Evolutionary conservation across 2,329 filamentous ascomycete genomes (phyloP).

Genomic region (Cladosporium sp.): DNA sequence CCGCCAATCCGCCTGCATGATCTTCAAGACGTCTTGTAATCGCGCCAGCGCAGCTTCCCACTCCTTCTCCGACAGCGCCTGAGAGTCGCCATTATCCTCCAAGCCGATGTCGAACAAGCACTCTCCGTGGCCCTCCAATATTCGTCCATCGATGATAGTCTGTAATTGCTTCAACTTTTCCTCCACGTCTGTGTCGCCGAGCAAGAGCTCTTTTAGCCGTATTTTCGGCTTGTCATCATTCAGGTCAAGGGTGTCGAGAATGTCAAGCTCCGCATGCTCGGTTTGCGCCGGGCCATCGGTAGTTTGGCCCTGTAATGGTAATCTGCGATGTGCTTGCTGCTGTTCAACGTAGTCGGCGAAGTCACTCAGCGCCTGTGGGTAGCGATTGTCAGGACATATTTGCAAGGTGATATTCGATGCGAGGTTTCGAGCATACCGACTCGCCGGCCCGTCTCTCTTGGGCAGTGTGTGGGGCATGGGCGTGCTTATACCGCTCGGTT

Average conservation of each 20-base stretch:
- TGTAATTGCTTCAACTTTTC: constrained; percentile 61
- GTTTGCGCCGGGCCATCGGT: constrained; percentile 50
- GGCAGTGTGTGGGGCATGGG: constrained; percentile 52
- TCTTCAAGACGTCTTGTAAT: constrained; percentile 64
- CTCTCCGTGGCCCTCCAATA: constrained; percentile 85
- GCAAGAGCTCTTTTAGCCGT: constrained; percentile 73
- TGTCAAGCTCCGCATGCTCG: constrained; percentile 86
- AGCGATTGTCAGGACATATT: not conserved
- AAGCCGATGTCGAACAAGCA: constrained; percentile 88
- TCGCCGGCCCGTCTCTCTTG: constrained; percentile 86
- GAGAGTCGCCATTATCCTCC: constrained; percentile 84
- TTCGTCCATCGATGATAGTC: constrained; percentile 64
- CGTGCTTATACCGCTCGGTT: constrained; percentile 38
- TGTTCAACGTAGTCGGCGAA: constrained; percentile 98
- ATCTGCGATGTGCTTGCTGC: constrained; percentile 72
- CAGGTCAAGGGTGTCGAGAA: constrained; percentile 75
- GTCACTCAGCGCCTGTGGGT: constrained; percentile 75
- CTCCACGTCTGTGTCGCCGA: constrained; percentile 56
- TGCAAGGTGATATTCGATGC: not conserved
- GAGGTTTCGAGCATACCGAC: constrained; percentile 58
- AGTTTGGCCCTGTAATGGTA: constrained; percentile 31
- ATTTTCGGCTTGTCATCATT: constrained; percentile 68
- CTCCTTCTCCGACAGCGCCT: constrained; percentile 71
- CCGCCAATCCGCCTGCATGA: constrained; percentile 71
- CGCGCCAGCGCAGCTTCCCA: constrained; percentile 72